Percentiles rank a stretch among this genome's conserved stretches.
Evolutionary conservation across 2,329 filamentous ascomycete genomes (phyloP).

Genomic region (Hypomyces perniciosus): DNA sequence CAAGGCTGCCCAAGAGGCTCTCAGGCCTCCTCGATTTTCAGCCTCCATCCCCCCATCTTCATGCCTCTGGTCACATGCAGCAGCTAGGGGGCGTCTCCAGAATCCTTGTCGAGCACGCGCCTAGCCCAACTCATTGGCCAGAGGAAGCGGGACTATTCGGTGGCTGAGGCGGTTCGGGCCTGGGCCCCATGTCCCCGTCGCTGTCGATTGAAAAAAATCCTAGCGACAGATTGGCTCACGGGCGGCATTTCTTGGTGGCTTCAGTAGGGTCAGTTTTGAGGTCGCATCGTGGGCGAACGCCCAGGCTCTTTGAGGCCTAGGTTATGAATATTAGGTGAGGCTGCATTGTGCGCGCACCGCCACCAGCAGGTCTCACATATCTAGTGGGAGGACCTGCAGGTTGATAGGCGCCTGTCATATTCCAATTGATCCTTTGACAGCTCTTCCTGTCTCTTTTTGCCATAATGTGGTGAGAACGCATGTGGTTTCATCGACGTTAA

Average conservation of each 20-base stretch:
- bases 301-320: too few species aligned
- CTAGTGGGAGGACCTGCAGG: conserved; percentile 8
- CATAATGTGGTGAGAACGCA: too few species aligned
- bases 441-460: neutral
- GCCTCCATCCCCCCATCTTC: conserved; percentile 3
- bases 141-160: neutral
- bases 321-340: neutral
- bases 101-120: neutral
- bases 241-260: neutral
- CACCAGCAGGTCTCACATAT: conserved; percentile 1
- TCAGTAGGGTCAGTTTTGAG: neutral
- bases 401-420: neutral
- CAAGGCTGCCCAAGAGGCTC: neutral
- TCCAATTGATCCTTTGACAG: neutral
- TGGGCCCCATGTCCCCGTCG: neutral
- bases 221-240: too few species aligned
- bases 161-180: conserved; percentile 8
- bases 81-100: neutral
- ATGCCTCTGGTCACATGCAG: conserved; percentile 3
- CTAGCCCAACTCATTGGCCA: conserved; percentile 1
- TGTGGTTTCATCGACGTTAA: too few species aligned
- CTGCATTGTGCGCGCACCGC: neutral
- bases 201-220: neutral
- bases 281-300: too few species aligned
- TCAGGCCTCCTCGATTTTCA: neutral